Conservation (phyloP, 1,284 basidiomycete species). For the Cryptococcus jaspeensis region DNA sequence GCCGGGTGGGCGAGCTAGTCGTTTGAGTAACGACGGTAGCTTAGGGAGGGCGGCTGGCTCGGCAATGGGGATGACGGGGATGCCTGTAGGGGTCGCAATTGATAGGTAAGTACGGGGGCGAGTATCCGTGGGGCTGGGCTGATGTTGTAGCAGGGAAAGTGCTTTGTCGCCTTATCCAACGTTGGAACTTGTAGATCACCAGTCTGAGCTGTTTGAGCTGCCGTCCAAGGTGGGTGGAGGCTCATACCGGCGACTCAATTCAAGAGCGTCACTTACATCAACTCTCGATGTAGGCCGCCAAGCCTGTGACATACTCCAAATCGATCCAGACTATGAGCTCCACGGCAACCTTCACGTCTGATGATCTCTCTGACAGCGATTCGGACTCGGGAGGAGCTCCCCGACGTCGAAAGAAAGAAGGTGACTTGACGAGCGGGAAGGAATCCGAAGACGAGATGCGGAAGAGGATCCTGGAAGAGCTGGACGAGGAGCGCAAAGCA, state of each 20-base stretch:
- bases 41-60: slow-evolving; percentile 31
- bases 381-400: slow-evolving; percentile 52
- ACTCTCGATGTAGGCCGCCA: slow-evolving; percentile 1
- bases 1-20: slow-evolving; percentile 54
- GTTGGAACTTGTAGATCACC: slow-evolving; percentile 77
- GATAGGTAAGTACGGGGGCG: slow-evolving; percentile 5
- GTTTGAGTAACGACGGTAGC: slow-evolving; percentile 47
- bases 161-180: slow-evolving; percentile 59
- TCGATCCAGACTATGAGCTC: slow-evolving; percentile 70
- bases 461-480: slow-evolving; percentile 60
- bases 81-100: slow-evolving; percentile 37
- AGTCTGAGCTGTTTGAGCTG: slow-evolving; percentile 84
- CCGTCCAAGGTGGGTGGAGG: slow-evolving; percentile 66
- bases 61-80: slow-evolving; percentile 54
- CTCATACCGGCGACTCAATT: background rate
- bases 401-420: slow-evolving; percentile 6
- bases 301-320: slow-evolving; percentile 80
- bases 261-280: background rate
- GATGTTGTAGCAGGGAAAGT: slow-evolving; percentile 50
- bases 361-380: slow-evolving; percentile 20
- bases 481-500: slow-evolving; percentile 61
- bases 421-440: slow-evolving; percentile 39
- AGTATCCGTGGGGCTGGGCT: slow-evolving; percentile 4
- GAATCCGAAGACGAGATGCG: slow-evolving; percentile 71
- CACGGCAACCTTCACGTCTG: slow-evolving; percentile 28